Conservation (phyloP, 1,139 yeast genomes). For the Hyphopichia burtonii region DNA sequence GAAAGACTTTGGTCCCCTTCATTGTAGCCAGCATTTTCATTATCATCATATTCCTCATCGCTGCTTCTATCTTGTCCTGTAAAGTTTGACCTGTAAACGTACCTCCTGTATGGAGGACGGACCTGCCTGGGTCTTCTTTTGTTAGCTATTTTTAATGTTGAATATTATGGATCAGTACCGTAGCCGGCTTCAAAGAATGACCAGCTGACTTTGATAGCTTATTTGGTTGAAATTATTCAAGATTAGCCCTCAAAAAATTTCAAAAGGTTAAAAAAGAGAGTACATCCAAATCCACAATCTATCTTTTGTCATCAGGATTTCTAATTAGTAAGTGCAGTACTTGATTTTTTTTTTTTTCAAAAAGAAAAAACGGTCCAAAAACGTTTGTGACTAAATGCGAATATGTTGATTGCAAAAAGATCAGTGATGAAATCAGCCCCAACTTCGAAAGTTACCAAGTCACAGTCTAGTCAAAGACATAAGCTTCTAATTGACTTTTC, state of each 20-base stretch:
- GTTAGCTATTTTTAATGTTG: slow-evolving; percentile 61
- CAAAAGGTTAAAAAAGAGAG: too few relatives aligned
- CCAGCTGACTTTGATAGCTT: not conserved
- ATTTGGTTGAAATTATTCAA: too few relatives aligned
- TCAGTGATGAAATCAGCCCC: too few relatives aligned
- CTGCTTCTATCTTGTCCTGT: slow-evolving; percentile 29
- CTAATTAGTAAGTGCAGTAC: not conserved
- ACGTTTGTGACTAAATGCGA: too few relatives aligned
- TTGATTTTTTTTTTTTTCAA: too few relatives aligned
- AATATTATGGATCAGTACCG: not conserved
- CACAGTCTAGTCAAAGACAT: too few relatives aligned
- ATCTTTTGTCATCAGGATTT: too few relatives aligned
- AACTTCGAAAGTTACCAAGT: too few relatives aligned
- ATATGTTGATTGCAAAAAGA: too few relatives aligned
- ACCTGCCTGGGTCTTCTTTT: slow-evolving; percentile 82
- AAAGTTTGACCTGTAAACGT: slow-evolving; percentile 62
- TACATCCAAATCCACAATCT: too few relatives aligned
- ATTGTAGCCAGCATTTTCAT: slow-evolving; percentile 24
- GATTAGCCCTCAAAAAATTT: too few relatives aligned
- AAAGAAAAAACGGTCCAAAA: not conserved
- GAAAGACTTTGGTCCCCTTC: slow-evolving; percentile 7
- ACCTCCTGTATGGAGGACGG: slow-evolving; percentile 73
- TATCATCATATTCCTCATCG: slow-evolving; percentile 33
- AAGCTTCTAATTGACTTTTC: too few relatives aligned
- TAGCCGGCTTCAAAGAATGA: not conserved